These are phyloP conservation scores for Dactylellina cionopaga DNA, from an alignment of 2,329 filamentous ascomycete genomes.

Conservation along the genomic window DNA sequence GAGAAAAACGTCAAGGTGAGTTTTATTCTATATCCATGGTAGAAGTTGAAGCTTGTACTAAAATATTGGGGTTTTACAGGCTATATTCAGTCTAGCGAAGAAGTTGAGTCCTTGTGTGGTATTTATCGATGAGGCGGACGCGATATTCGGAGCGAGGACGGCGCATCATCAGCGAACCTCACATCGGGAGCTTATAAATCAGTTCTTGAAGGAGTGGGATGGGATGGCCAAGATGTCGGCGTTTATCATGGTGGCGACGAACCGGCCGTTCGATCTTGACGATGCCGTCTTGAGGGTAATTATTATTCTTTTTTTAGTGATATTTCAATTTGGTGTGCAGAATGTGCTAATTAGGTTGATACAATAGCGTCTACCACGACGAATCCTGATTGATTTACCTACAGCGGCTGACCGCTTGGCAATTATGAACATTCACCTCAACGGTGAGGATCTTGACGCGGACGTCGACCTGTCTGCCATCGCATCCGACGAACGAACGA, in stretches of 20 bases:
- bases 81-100: conserved; percentile 88
- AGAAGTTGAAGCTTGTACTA: not conserved
- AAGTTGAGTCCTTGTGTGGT: conserved; percentile 92
- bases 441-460: conserved; percentile 71
- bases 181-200: conserved; percentile 91
- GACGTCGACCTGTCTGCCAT: conserved; percentile 72
- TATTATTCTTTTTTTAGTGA: not conserved
- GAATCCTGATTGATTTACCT: conserved; percentile 56
- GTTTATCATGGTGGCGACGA: conserved; percentile 98
- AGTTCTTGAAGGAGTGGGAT: conserved; percentile 97
- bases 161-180: conserved; percentile 73
- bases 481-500: conserved; percentile 69
- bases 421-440: conserved; percentile 77
- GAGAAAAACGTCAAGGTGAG: conserved; percentile 85
- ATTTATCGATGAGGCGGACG: conserved; percentile 96
- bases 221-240: conserved; percentile 83
- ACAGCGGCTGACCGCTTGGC: conserved; percentile 69
- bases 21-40: not conserved
- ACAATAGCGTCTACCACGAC: conserved; percentile 54
- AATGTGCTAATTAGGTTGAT: conserved; percentile 1
- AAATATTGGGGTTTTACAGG: conserved; percentile 61
- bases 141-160: conserved; percentile 82
- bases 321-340: not conserved
- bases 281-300: conserved; percentile 76
- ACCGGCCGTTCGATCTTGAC: conserved; percentile 93